Evolutionary conservation across 805 yeast genomes (phyloP).

Genomic region (Yarrowia sp.): DNA sequence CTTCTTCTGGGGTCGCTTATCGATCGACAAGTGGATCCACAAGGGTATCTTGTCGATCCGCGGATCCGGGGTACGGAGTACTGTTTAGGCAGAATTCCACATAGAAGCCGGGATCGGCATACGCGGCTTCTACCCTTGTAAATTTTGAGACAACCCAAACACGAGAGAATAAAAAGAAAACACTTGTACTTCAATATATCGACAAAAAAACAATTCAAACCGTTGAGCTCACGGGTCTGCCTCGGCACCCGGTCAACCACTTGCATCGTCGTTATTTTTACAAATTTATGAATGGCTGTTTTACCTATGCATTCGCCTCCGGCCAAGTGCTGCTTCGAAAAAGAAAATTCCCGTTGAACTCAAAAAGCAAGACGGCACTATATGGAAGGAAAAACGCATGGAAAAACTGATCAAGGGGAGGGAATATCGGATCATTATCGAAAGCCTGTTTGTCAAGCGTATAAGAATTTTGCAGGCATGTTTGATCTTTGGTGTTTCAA

Average conservation of each 20-base stretch:
- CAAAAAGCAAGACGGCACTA: neutral
- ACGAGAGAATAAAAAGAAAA: neutral
- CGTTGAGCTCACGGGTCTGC: no score
- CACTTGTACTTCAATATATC: neutral
- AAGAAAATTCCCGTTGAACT: slow-evolving; percentile 11
- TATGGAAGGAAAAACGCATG: no score
- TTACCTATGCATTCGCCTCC: neutral
- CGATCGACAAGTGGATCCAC: slow-evolving; percentile 8
- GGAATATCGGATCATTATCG: neutral
- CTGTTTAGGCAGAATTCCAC: neutral
- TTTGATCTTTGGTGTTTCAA: no score
- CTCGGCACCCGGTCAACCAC: no score
- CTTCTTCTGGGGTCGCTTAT: no score
- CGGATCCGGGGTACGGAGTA: neutral
- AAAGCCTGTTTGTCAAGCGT: neutral
- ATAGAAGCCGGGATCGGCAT: neutral
- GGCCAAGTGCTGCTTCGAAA: neutral
- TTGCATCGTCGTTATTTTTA: no score
- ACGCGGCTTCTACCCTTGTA: neutral
- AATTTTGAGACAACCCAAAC: neutral
- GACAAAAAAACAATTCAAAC: no score
- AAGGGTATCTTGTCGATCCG: slow-evolving; percentile 7
- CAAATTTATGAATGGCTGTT: no score
- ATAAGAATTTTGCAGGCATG: no score
- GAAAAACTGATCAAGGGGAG: no score